A percentile compares a stretch with the other conserved stretches of the same genome.
Evolutionary conservation across 805 yeast species (phyloP).

Genomic region (Myxozyma geophila): DNA sequence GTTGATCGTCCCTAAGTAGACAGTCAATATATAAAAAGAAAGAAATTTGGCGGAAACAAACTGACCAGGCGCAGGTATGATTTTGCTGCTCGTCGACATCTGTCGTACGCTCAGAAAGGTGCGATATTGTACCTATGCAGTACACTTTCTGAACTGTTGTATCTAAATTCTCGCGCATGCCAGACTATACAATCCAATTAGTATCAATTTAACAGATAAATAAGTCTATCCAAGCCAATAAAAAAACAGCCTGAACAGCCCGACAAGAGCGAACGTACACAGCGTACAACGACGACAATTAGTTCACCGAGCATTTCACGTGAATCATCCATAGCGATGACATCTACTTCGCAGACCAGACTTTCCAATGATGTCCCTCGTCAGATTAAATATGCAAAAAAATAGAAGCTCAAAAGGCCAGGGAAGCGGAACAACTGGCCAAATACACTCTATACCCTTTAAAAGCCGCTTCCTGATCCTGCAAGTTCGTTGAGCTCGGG

Average conservation of each 20-base stretch:
- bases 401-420: too few species aligned
- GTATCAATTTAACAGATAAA: not conserved
- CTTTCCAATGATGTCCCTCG: too few species aligned
- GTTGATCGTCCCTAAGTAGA: conserved; percentile 1
- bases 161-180: not conserved
- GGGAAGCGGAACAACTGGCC: too few species aligned
- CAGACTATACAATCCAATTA: not conserved
- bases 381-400: too few species aligned
- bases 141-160: not conserved
- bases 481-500: too few species aligned
- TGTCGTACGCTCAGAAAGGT: not conserved
- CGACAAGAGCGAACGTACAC: not conserved
- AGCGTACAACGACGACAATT: not conserved
- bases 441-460: too few species aligned
- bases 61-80: not conserved
- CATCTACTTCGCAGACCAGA: too few species aligned
- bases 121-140: conserved; percentile 7
- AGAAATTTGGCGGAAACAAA: not conserved
- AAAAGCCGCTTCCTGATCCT: too few species aligned
- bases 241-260: not conserved
- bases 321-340: not conserved
- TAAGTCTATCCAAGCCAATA: not conserved
- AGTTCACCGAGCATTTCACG: not conserved
- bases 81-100: not conserved
- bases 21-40: not conserved